These are phyloP conservation scores for Colletotrichum lupini DNA, from an alignment of 2,329 filamentous ascomycete genomes.

Conservation along the genomic window DNA sequence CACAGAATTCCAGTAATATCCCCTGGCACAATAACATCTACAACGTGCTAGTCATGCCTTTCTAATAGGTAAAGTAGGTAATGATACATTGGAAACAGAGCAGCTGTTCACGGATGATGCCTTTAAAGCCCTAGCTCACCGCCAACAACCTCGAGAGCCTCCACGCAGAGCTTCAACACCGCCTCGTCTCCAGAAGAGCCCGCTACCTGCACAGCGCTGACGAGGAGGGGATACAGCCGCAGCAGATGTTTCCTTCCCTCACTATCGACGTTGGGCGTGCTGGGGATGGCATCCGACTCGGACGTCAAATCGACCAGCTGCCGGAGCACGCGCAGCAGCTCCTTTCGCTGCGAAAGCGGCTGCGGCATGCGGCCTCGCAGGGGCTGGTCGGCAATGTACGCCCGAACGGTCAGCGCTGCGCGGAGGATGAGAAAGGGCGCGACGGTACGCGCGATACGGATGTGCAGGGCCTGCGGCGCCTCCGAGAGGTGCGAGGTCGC, in stretches of 20 bases:
- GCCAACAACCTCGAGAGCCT: constrained; percentile 72
- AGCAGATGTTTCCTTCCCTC: constrained; percentile 79
- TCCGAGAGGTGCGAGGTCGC: constrained; percentile 38
- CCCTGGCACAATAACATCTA: neutral
- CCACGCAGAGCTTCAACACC: constrained; percentile 66
- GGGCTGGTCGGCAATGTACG: constrained; percentile 92
- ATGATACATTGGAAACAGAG: constrained; percentile 12
- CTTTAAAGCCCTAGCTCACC: constrained; percentile 49
- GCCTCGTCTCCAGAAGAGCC: constrained; percentile 68
- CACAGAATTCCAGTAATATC: neutral
- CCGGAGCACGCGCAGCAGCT: constrained; percentile 78
- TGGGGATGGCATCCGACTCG: constrained; percentile 76
- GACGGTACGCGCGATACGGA: constrained; percentile 77
- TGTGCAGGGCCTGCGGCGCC: constrained; percentile 50
- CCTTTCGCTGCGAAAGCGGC: constrained; percentile 81
- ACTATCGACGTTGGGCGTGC: constrained; percentile 61
- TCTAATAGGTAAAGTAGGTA: neutral
- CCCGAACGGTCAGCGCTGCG: constrained; percentile 81
- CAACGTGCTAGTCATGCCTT: neutral
- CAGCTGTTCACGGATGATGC: too few relatives aligned
- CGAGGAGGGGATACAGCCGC: constrained; percentile 82
- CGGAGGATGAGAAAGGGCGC: constrained; percentile 87
- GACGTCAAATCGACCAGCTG: constrained; percentile 75
- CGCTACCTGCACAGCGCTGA: constrained; percentile 70
- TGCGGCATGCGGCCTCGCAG: constrained; percentile 90